Evolutionary conservation across 352 stramenopile species (phyloP).

Genomic region (Lagenidium giganteum): DNA sequence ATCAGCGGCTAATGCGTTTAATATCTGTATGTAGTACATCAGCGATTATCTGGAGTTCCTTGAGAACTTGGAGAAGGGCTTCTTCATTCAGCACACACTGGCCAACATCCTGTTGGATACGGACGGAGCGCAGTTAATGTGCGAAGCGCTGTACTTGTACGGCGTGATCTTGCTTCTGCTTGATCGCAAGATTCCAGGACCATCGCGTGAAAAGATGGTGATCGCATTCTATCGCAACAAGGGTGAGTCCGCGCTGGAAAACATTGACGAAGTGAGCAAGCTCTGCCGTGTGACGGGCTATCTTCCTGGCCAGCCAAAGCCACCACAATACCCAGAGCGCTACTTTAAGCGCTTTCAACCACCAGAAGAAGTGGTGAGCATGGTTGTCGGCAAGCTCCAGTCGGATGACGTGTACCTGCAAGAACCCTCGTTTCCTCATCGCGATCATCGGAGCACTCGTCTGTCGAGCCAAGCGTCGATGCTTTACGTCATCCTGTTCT

Average conservation of each 20-base stretch:
- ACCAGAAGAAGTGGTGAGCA: slow-evolving; percentile 75
- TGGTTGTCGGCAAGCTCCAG: slow-evolving; percentile 88
- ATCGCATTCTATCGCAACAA: slow-evolving; percentile 74
- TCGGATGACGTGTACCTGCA: slow-evolving; percentile 91
- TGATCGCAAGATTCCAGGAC: slow-evolving; percentile 80
- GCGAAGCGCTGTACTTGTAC: slow-evolving; percentile 90
- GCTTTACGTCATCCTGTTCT: slow-evolving; percentile 93
- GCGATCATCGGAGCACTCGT: slow-evolving; percentile 84
- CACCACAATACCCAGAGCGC: slow-evolving; percentile 68
- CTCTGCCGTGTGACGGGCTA: slow-evolving; percentile 83
- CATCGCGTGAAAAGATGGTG: slow-evolving; percentile 86
- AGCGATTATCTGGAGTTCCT: slow-evolving; percentile 86
- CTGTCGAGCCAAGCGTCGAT: slow-evolving; percentile 86
- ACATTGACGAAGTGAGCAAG: slow-evolving; percentile 85
- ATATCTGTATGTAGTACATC: slow-evolving; percentile 74
- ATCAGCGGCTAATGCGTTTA: no score
- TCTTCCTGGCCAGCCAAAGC: slow-evolving; percentile 60
- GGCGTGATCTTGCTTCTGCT: slow-evolving; percentile 89
- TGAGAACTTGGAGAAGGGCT: slow-evolving; percentile 84
- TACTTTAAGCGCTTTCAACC: slow-evolving; percentile 79
- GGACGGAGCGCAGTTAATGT: slow-evolving; percentile 89
- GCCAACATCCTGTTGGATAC: slow-evolving; percentile 88
- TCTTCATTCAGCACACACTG: slow-evolving; percentile 92
- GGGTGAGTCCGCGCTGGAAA: slow-evolving; percentile 76
- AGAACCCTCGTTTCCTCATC: slow-evolving; percentile 83